Base-by-base conservation (phyloP, 345 rosid species). In the Eucalyptus sp. region DNA sequence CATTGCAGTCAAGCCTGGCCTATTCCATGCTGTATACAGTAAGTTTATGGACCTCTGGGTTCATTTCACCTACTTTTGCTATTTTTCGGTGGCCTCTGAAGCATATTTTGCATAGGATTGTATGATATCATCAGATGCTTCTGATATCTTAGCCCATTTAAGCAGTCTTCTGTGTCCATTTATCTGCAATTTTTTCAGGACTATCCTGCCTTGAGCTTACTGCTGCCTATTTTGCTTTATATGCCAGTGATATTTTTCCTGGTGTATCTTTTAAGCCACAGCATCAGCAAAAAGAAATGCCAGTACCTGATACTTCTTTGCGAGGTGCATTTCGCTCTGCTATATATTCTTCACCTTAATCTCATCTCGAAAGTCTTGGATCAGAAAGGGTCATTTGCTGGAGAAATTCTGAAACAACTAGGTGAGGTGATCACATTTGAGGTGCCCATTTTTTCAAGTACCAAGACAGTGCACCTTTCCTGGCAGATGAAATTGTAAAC, bases 1-100 rank as follows among this genome's bases (percentile, higher is more conserved):
- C 46, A 68, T 92, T 44, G 91, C 94, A 50, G 62, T 89, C 66
- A 92, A 88, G 88, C 94, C 94, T 51, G 94, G 94, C 86, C 80
- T 92, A 88, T 89, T 92, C 87, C 93, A 91, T 90, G 91, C 94
- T 27, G 88, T 90, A 49, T 93, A 93, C 87, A 88, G 94, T 93
- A 91, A 92, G 94, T 90, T 89, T 25, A 58, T 37, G 24, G 22
- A 60, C 46, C 58, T 46, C 37, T 48, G 84, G 15, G 15, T 76
- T 76, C 84, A 22, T 41, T 41, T 76, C 84, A 37, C 84, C 83
- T 41, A 62, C 62, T 20, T 86, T 24, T 2, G 62, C 62, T 51
- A 86, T 43, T 51, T 50, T 8, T 31, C 4, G 16, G 64, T 51
- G 87, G 62, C 64, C 62, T 50, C 64, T 31, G 50, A 86, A 18